Base-by-base conservation (phyloP, 495 filamentous ascomycete genomes). In the Rusavskia elegans region DNA sequence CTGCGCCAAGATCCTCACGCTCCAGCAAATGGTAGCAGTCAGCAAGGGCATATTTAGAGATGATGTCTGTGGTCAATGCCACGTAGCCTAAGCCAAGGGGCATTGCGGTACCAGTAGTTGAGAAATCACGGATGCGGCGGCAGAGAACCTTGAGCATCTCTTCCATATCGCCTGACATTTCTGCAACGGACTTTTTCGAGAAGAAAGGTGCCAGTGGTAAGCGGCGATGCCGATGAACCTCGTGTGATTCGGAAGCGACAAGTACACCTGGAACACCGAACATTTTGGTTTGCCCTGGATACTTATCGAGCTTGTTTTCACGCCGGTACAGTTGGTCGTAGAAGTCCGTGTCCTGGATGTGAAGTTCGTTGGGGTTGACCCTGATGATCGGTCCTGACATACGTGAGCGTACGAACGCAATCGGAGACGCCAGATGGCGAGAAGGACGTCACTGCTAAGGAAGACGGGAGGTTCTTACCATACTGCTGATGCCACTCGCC, bases 361-460 rank as follows among this genome's bases (percentile, higher is more conserved):
- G 67, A 0, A 78, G 44, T 54, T 77, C 72, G 14, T 58, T 21
- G 0, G 74, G 75, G 36, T 60, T 71, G 50, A 77, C 65, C 3
- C 74, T 61, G 13, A 76, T 56, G 39, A 76, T 70, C 5, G 74
- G 71, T 0, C 48, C 35, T 50, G 27, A 8, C n/a, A 30, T 0
- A 35, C 2, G 32, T 32, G 27, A 25, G 2, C 9, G 0, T 27
- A 1, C 4, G 17, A n/a, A n/a, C 1, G 17, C 19, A 21, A 41
- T 2, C 14, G 0, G 39, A 39, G 17, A 17, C n/a, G 8, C 17
- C 4, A 5, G 10, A 19, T 48, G 25, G 41, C 2, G 8, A 23
- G 11, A 23, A 17, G 32, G 48, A 50, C 5, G 29, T 27, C 29
- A 13, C 32, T 10, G 32, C 9, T 35, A 35, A 14, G 13, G 32